These are phyloP conservation scores for Ogataea haglerorum DNA, from an alignment of 805 yeast genomes.

Conservation along the genomic window DNA sequence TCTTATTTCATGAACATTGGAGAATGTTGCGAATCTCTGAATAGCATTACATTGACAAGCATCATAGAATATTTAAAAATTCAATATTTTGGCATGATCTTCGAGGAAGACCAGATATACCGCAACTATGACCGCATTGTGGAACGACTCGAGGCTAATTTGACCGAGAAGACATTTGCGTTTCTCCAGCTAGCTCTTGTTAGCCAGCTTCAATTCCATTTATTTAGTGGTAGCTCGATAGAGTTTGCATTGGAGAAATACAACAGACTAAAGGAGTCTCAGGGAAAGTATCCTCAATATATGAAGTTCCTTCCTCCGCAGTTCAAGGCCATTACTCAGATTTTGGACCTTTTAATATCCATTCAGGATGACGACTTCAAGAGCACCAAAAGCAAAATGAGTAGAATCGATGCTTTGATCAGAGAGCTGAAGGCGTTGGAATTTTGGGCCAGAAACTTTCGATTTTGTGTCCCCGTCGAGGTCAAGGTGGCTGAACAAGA, in stretches of 20 bases:
- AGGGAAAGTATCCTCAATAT: neutral
- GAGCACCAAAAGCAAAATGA: slow-evolving; percentile 26
- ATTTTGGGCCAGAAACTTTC: slow-evolving; percentile 8
- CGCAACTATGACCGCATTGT: slow-evolving; percentile 15
- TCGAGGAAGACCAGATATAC: slow-evolving; percentile 28
- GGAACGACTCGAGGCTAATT: slow-evolving; percentile 5
- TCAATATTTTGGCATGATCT: slow-evolving; percentile 29
- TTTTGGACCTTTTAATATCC: slow-evolving; percentile 28
- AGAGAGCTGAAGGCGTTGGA: slow-evolving; percentile 27
- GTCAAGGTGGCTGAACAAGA: neutral
- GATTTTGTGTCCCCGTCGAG: slow-evolving; percentile 7
- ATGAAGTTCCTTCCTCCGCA: slow-evolving; percentile 29
- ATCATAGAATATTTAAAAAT: slow-evolving; percentile 34
- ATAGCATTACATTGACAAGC: slow-evolving; percentile 20
- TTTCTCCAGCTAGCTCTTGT: slow-evolving; percentile 28
- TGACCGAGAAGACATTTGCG: slow-evolving; percentile 11
- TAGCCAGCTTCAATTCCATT: slow-evolving; percentile 30
- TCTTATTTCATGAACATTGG: slow-evolving; percentile 32
- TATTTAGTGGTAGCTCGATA: slow-evolving; percentile 32
- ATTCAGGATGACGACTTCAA: slow-evolving; percentile 29
- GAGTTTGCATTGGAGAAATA: slow-evolving; percentile 19
- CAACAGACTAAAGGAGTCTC: slow-evolving; percentile 17
- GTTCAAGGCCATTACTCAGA: slow-evolving; percentile 31
- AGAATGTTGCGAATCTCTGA: slow-evolving; percentile 17
- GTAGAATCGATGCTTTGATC: slow-evolving; percentile 29